Conservation (phyloP, 305 asterid species). For the Fraxinus angustifolia region DNA sequence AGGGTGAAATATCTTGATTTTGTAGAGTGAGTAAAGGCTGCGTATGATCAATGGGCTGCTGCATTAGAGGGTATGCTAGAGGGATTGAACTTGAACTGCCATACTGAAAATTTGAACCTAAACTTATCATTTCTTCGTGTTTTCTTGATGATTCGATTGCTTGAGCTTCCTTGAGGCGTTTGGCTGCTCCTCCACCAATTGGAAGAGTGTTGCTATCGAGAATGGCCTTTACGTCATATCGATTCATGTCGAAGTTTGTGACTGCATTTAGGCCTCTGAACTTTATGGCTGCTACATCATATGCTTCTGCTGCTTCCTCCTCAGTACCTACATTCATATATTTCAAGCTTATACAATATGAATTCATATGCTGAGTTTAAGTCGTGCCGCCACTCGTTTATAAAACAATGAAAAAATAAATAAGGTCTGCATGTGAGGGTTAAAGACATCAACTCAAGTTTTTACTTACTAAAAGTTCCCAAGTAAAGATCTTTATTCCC, state of each 20-base stretch:
- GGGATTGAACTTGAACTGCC: conserved; percentile 33
- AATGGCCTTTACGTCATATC: conserved; percentile 77
- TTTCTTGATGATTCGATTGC: conserved; percentile 63
- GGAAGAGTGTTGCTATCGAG: conserved; percentile 79
- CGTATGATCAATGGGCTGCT: conserved; percentile 33
- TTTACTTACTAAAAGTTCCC: conserved; percentile 72
- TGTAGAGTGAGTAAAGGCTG: conserved; percentile 53
- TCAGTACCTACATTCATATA: conserved; percentile 53
- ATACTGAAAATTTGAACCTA: conserved; percentile 49
- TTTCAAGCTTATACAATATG: not conserved
- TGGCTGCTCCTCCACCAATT: conserved; percentile 83
- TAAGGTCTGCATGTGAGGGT: too few species aligned
- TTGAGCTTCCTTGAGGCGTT: conserved; percentile 75
- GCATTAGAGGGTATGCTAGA: conserved; percentile 47
- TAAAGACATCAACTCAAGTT: not conserved
- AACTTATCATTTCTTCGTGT: conserved; percentile 53
- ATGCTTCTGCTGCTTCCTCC: conserved; percentile 96
- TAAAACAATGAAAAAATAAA: too few species aligned
- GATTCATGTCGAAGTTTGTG: conserved; percentile 81
- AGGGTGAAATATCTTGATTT: conserved; percentile 44
- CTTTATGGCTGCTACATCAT: conserved; percentile 85
- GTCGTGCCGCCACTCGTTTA: too few species aligned
- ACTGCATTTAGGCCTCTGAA: conserved; percentile 84
- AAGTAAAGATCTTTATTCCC: conserved; percentile 87
- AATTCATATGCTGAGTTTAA: too few species aligned